Evolutionary conservation across 2,329 filamentous ascomycete species (phyloP).

Genomic region (Didymella lethalis): DNA sequence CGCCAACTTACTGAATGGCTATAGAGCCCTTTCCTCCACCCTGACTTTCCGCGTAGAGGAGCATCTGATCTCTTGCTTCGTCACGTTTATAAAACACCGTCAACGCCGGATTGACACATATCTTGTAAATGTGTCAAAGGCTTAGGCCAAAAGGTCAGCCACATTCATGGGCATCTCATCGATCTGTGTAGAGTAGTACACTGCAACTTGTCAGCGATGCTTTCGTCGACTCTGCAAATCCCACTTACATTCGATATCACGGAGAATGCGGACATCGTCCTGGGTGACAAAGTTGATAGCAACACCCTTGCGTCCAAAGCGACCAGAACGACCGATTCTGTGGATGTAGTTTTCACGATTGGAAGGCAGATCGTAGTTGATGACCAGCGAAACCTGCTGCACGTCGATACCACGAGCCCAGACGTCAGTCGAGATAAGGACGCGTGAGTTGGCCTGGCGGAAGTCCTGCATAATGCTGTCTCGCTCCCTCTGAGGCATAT

Average conservation of each 20-base stretch:
- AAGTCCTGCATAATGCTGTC: constrained; percentile 99
- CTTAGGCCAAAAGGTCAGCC: constrained; percentile 45
- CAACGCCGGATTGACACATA: constrained; percentile 4
- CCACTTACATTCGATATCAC: constrained; percentile 87
- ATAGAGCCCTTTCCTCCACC: constrained; percentile 49
- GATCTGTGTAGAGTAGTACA: constrained; percentile 96
- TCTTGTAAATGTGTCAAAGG: background rate
- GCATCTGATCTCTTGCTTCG: constrained; percentile 18
- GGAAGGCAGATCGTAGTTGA: constrained; percentile 98
- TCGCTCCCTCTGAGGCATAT: constrained; percentile 98
- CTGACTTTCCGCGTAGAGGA: constrained; percentile 30
- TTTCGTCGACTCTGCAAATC: no score
- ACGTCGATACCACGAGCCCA: constrained; percentile 99
- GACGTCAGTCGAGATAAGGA: constrained; percentile 96
- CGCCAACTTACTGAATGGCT: constrained; percentile 41
- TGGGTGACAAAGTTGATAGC: constrained; percentile 99
- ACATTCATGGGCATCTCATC: constrained; percentile 99
- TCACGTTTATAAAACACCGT: constrained; percentile 8
- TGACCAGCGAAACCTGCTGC: constrained; percentile 96
- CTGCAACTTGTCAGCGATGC: constrained; percentile 57
- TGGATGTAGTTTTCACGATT: constrained; percentile 99
- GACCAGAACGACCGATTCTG: constrained; percentile 92
- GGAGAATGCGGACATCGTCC: constrained; percentile 95
- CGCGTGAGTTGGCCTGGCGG: constrained; percentile 92
- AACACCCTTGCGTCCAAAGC: constrained; percentile 97